phyloP scores from a whole-genome alignment of 768 basidiomycete species.

The Mycena belliarum region DNA sequence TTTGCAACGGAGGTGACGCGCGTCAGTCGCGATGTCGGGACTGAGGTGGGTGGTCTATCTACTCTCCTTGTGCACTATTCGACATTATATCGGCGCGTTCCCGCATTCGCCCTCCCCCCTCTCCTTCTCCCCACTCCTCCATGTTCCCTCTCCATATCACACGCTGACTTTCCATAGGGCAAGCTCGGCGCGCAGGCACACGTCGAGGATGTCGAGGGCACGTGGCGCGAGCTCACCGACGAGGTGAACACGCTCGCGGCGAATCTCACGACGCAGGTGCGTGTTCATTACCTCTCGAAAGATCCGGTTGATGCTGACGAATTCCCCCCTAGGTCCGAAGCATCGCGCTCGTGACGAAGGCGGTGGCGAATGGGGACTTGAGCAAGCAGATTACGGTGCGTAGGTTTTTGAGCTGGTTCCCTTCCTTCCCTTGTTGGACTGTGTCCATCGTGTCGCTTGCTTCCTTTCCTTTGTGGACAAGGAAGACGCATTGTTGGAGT shows the following conservation, averaged over 20 bases:
- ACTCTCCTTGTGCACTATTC: too few species aligned
- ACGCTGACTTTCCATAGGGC: constrained; percentile 12
- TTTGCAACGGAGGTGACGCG: constrained; percentile 64
- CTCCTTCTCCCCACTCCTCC: too few species aligned
- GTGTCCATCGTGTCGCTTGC: too few species aligned
- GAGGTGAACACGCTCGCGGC: constrained; percentile 66
- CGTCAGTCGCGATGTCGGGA: constrained; percentile 68
- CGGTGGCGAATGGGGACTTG: constrained; percentile 75
- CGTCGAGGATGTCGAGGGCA: constrained; percentile 71
- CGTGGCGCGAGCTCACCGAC: constrained; percentile 63
- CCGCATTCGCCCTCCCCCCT: too few species aligned
- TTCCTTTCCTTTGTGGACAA: too few species aligned
- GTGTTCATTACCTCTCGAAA: neutral
- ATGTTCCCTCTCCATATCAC: too few species aligned
- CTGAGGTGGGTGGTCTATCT: constrained; percentile 15
- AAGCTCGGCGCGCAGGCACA: constrained; percentile 71
- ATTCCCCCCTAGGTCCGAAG: constrained; percentile 60
- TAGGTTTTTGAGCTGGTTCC: too few species aligned
- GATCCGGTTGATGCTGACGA: too few species aligned
- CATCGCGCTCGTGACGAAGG: constrained; percentile 76
- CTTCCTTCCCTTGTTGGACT: too few species aligned
- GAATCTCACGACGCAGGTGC: constrained; percentile 51
- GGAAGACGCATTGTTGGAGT: too few species aligned
- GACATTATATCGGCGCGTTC: too few species aligned
- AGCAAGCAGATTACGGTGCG: constrained; percentile 60